These are phyloP conservation scores for Xerocomellus intermedius DNA, from an alignment of 768 basidiomycete genomes.

Conservation along the genomic window DNA sequence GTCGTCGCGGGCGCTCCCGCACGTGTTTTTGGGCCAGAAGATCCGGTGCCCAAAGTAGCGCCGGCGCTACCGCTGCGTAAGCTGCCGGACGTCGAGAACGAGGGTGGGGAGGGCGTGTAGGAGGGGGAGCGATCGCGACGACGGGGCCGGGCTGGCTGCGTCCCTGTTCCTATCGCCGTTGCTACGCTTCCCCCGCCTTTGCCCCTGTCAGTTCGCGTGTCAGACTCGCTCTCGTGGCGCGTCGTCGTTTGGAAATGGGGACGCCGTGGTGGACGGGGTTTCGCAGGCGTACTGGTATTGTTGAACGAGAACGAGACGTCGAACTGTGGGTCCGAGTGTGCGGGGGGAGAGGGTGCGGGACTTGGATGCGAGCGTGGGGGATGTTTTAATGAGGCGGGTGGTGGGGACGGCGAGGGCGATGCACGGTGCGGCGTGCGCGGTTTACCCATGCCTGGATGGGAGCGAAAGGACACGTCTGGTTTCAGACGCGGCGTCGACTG, in stretches of 20 bases:
- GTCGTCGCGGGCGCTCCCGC: too few species aligned
- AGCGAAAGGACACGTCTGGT: not conserved
- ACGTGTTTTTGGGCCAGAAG: too few species aligned
- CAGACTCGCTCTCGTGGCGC: not conserved
- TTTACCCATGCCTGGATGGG: not conserved
- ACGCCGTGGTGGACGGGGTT: constrained; percentile 15
- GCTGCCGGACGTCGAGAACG: constrained; percentile 7
- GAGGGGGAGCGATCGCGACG: constrained; percentile 13
- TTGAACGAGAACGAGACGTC: constrained; percentile 26
- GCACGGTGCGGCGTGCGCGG: not conserved
- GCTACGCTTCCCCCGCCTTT: not conserved
- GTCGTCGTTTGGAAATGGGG: not conserved
- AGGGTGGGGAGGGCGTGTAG: constrained; percentile 19
- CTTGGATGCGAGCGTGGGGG: not conserved
- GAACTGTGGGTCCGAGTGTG: constrained; percentile 16
- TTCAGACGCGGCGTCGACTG: not conserved
- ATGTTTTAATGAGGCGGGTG: not conserved
- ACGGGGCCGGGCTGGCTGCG: not conserved
- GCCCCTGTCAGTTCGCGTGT: not conserved
- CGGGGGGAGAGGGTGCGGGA: not conserved
- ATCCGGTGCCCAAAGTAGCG: too few species aligned
- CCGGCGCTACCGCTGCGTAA: not conserved
- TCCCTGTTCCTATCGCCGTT: not conserved
- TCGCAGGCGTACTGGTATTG: constrained; percentile 31
- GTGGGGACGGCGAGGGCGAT: not conserved